phyloP scores from a whole-genome alignment of 768 basidiomycete genomes.

The Lanmaoa pseudosensibilis region DNA sequence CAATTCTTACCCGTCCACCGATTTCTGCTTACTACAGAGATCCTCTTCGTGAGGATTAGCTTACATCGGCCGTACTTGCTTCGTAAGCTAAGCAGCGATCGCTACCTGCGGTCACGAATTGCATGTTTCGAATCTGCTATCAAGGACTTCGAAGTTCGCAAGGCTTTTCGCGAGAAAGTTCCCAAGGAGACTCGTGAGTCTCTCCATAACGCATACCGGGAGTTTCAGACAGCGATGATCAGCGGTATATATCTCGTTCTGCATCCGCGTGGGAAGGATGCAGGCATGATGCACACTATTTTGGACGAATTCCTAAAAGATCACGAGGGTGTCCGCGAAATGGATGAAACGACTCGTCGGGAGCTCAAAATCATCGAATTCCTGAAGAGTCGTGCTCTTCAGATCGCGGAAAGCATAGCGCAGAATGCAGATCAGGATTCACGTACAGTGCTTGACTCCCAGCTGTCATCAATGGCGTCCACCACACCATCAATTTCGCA shows the following conservation, averaged over 20 bases:
- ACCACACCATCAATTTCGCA: slow-evolving; percentile 10
- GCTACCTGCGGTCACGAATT: slow-evolving; percentile 74
- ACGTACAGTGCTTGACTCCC: slow-evolving; percentile 33
- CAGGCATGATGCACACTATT: slow-evolving; percentile 72
- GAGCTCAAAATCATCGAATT: slow-evolving; percentile 87
- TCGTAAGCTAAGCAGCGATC: slow-evolving; percentile 69
- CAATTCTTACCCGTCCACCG: slow-evolving; percentile 78
- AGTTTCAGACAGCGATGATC: slow-evolving; percentile 89
- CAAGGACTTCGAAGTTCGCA: slow-evolving; percentile 79
- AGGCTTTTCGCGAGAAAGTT: slow-evolving; percentile 60
- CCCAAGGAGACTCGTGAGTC: slow-evolving; percentile 66
- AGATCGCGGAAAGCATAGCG: slow-evolving; percentile 40
- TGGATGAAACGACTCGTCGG: slow-evolving; percentile 79
- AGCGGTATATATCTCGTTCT: slow-evolving; percentile 84
- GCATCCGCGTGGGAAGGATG: slow-evolving; percentile 70
- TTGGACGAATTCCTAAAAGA: slow-evolving; percentile 77
- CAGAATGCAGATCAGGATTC: slow-evolving; percentile 20
- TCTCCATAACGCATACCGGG: slow-evolving; percentile 78
- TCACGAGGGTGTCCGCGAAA: slow-evolving; percentile 49
- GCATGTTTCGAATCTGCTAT: slow-evolving; percentile 93
- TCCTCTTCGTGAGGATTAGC: slow-evolving; percentile 81
- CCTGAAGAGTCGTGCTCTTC: slow-evolving; percentile 65
- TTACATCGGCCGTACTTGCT: slow-evolving; percentile 88
- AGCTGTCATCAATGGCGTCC: slow-evolving; percentile 27
- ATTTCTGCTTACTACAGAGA: slow-evolving; percentile 86